Conservation (phyloP, 2,329 filamentous ascomycete species). For the Penicillium capsulatum region DNA sequence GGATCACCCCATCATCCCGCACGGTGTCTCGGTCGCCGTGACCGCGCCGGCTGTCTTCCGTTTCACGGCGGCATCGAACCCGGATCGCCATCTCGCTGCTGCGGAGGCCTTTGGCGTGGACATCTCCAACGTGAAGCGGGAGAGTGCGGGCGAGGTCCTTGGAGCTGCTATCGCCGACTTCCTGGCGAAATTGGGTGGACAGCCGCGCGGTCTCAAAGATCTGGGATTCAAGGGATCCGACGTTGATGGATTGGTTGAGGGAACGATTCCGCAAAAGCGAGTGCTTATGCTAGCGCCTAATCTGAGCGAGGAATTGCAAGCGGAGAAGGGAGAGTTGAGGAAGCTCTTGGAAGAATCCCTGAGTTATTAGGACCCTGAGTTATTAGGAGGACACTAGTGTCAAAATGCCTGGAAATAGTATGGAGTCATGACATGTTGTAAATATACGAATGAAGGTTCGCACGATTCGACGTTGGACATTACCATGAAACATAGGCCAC, state of each 20-base stretch:
- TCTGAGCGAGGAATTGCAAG: conserved; percentile 63
- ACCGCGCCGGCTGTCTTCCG: conserved; percentile 90
- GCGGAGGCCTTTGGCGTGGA: conserved; percentile 91
- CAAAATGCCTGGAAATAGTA: too few relatives aligned
- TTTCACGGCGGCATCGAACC: conserved; percentile 88
- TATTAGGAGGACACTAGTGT: too few relatives aligned
- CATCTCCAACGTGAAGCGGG: conserved; percentile 77
- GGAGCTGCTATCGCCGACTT: conserved; percentile 79
- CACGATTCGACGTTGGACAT: too few relatives aligned
- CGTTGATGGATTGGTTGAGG: conserved; percentile 81
- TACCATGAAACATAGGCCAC: too few relatives aligned
- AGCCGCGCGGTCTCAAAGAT: conserved; percentile 78
- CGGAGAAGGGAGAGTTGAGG: conserved; percentile 68
- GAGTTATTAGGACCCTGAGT: conserved; percentile 44
- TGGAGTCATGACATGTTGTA: neutral
- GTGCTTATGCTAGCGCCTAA: conserved; percentile 90
- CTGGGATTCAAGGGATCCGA: conserved; percentile 74
- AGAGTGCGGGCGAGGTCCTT: conserved; percentile 84
- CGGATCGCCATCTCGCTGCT: conserved; percentile 82
- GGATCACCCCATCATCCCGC: conserved; percentile 75
- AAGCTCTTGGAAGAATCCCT: conserved; percentile 62
- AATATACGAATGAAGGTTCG: conserved; percentile 2
- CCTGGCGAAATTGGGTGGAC: conserved; percentile 76
- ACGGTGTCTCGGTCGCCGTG: conserved; percentile 92
- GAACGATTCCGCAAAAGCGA: conserved; percentile 84